phyloP scores from a whole-genome alignment of 148 eudicot species.

The Linanthus parryae region DNA sequence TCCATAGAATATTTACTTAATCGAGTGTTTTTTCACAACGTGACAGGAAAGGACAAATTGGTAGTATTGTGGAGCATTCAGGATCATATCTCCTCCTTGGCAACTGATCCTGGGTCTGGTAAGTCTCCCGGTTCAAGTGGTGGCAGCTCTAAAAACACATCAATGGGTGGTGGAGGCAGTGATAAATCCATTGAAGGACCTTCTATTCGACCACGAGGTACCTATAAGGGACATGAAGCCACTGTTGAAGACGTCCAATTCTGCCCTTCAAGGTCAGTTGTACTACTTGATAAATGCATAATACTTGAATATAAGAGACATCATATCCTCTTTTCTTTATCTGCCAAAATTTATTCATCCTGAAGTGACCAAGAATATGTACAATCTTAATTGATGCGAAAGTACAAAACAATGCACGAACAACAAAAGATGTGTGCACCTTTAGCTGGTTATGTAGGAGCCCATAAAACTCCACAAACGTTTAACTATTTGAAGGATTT shows the following conservation, averaged over 20 bases:
- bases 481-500: too few relatives aligned
- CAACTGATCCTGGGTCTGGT: conserved; percentile 45
- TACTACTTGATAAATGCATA: too few relatives aligned
- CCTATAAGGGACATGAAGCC: conserved; percentile 74
- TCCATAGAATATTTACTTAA: not conserved
- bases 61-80: conserved; percentile 95
- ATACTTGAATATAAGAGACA: too few relatives aligned
- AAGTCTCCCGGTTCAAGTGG: conserved; percentile 51
- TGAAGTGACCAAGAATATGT: too few relatives aligned
- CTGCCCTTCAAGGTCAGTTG: conserved; percentile 95
- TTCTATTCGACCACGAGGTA: conserved; percentile 70
- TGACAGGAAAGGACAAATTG: conserved; percentile 81
- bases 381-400: too few relatives aligned
- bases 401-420: too few relatives aligned
- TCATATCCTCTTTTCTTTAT: too few relatives aligned
- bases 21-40: not conserved
- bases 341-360: too few relatives aligned
- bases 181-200: conserved; percentile 48
- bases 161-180: conserved; percentile 31
- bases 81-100: conserved; percentile 79
- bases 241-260: conserved; percentile 99
- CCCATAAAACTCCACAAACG: too few relatives aligned
- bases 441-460: too few relatives aligned
- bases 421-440: too few relatives aligned
- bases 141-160: conserved; percentile 21